phyloP scores from a whole-genome alignment of 768 basidiomycete species.

The Lactarius hengduanensis region DNA sequence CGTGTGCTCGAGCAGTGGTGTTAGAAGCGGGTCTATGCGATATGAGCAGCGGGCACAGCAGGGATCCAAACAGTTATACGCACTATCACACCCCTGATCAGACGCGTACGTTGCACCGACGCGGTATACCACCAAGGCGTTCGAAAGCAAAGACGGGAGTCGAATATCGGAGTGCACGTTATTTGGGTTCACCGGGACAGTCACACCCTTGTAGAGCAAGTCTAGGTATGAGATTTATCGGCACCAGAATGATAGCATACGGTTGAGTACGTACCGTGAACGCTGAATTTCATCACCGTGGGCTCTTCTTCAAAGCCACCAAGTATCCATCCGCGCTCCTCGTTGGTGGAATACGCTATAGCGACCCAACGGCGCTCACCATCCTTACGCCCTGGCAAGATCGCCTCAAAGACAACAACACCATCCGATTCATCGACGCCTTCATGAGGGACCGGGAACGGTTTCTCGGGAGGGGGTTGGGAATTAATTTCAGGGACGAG shows the following conservation, averaged over 20 bases:
- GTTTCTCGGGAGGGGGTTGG: conserved; percentile 52
- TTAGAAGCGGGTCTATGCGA: conserved; percentile 50
- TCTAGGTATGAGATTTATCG: conserved; percentile 17
- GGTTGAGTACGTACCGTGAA: conserved; percentile 45
- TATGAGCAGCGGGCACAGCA: not conserved
- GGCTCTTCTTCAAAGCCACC: conserved; percentile 48
- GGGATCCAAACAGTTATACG: not conserved
- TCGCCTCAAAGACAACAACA: conserved; percentile 59
- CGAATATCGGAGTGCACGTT: conserved; percentile 44
- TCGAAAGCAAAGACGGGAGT: conserved; percentile 57
- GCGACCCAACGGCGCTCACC: conserved; percentile 46
- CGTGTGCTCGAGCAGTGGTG: conserved; percentile 65
- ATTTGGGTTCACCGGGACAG: conserved; percentile 38
- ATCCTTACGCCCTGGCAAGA: conserved; percentile 34
- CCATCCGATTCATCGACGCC: conserved; percentile 77
- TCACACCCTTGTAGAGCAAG: conserved; percentile 20
- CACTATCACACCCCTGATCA: conserved; percentile 36
- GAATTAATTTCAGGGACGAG: conserved; percentile 56
- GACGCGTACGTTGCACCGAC: conserved; percentile 39
- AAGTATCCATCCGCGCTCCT: conserved; percentile 60
- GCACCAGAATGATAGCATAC: conserved; percentile 17
- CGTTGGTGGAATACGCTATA: conserved; percentile 49
- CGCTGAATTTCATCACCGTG: conserved; percentile 37
- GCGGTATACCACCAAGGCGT: conserved; percentile 65
- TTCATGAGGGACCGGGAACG: conserved; percentile 66